Conservation (phyloP, 345 rosid genomes). For the Isatis tinctoria region DNA sequence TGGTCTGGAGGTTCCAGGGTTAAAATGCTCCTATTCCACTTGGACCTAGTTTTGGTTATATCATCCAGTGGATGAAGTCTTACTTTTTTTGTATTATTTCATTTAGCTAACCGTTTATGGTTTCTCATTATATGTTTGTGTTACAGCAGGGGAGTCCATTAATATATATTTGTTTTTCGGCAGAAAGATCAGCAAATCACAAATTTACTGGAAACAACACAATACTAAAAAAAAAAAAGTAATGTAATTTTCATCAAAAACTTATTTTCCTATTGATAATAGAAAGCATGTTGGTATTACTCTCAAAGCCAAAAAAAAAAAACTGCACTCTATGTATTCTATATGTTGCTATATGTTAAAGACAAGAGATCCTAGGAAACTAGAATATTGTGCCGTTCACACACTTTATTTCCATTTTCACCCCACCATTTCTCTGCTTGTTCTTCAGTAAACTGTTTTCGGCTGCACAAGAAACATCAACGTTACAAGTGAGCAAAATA, state of each 20-base stretch:
- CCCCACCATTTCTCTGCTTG: conserved; percentile 95
- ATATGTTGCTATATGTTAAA: background rate
- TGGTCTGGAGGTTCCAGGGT: too few species aligned
- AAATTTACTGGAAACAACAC: background rate
- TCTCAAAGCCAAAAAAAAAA: background rate
- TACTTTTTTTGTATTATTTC: too few species aligned
- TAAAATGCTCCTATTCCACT: too few species aligned
- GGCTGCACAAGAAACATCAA: conserved; percentile 39
- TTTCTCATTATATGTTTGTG: too few species aligned
- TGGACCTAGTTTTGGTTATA: too few species aligned
- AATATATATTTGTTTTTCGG: too few species aligned
- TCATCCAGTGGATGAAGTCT: too few species aligned
- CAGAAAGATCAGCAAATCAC: too few species aligned
- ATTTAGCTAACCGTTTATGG: too few species aligned
- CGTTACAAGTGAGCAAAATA: background rate
- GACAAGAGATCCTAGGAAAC: conserved; percentile 25
- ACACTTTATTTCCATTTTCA: conserved; percentile 58
- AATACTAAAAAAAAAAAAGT: background rate
- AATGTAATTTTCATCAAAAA: background rate
- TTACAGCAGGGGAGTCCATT: too few species aligned
- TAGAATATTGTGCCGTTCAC: conserved; percentile 51
- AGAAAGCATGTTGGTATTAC: conserved; percentile 8
- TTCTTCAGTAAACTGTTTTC: conserved; percentile 65
- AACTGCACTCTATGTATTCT: conserved; percentile 16
- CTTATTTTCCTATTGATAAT: background rate